A percentile compares a stretch with the other conserved stretches of the same genome.
phyloP scores from a whole-genome alignment of 1,284 basidiomycete species.

The Vanrija pseudolonga region DNA sequence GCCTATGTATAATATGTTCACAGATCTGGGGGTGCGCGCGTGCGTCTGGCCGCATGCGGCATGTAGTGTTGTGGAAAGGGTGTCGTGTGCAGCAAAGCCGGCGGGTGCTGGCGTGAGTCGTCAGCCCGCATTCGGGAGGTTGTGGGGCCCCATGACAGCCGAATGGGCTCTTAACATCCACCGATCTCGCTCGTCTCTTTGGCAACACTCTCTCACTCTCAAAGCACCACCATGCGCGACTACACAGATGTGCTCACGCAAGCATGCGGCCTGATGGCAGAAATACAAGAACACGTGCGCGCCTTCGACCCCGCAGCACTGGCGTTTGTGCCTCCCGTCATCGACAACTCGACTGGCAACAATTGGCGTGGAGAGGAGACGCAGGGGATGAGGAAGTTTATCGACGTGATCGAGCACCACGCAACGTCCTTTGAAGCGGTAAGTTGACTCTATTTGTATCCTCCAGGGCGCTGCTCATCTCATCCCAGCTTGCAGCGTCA shows the following conservation, averaged over 20 bases:
- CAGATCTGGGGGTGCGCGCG: too few species aligned
- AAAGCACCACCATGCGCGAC: slow-evolving; percentile 6
- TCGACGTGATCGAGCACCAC: slow-evolving; percentile 23
- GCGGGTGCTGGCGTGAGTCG: too few species aligned
- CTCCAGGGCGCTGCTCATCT: neutral
- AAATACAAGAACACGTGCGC: slow-evolving; percentile 5
- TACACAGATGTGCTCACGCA: slow-evolving; percentile 1
- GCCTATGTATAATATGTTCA: too few species aligned
- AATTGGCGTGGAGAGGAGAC: slow-evolving; percentile 28
- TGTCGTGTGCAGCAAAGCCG: too few species aligned
- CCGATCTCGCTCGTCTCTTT: too few species aligned
- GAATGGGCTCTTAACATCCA: too few species aligned
- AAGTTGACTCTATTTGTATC: neutral
- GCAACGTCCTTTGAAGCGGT: slow-evolving; percentile 14
- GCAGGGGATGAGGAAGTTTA: slow-evolving; percentile 24
- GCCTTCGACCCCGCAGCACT: slow-evolving; percentile 6
- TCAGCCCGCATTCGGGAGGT: too few species aligned
- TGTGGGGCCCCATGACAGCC: too few species aligned
- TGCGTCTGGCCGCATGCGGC: too few species aligned
- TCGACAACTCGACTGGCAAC: slow-evolving; percentile 5
- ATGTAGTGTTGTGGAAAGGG: too few species aligned
- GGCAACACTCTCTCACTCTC: too few species aligned
- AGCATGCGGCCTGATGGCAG: neutral
- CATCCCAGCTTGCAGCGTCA: slow-evolving; percentile 11
- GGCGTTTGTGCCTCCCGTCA: slow-evolving; percentile 10